phyloP scores from a whole-genome alignment of 2,329 filamentous ascomycete species.

The Scedosporium dehoogii region DNA sequence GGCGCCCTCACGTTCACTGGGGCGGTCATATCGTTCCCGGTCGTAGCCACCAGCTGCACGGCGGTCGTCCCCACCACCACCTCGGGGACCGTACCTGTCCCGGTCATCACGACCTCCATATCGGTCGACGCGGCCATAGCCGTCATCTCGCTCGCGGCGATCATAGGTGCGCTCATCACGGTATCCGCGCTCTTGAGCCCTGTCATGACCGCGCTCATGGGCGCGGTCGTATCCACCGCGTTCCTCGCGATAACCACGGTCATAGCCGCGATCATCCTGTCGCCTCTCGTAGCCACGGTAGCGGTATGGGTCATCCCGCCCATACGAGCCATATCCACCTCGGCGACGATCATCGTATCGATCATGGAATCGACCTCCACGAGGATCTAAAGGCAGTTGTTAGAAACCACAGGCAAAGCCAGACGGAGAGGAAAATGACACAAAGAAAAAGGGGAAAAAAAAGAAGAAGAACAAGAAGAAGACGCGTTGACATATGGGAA shows the following conservation, averaged over 20 bases:
- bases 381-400: constrained; percentile 21
- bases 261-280: constrained; percentile 36
- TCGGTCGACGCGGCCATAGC: constrained; percentile 19
- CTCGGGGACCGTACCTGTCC: constrained; percentile 29
- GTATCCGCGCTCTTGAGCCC: constrained; percentile 25
- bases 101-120: constrained; percentile 32
- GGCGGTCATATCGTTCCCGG: constrained; percentile 38
- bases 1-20: constrained; percentile 27
- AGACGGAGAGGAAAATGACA: background rate
- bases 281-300: constrained; percentile 43
- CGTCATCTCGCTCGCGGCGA: constrained; percentile 24
- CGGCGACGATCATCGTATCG: constrained; percentile 58
- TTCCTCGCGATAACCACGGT: constrained; percentile 20
- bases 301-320: constrained; percentile 49
- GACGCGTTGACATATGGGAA: background rate
- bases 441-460: too few species aligned
- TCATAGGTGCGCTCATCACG: constrained; percentile 32
- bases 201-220: constrained; percentile 36
- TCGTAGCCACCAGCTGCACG: constrained; percentile 33
- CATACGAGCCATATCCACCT: constrained; percentile 44
- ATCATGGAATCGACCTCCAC: constrained; percentile 34
- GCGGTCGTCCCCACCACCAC: constrained; percentile 17
- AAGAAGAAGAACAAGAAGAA: background rate
- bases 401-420: constrained; percentile 7
- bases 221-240: constrained; percentile 44